Evolutionary conservation across 352 stramenopile species (phyloP), one percentile per base, ranked within the genome.

Genomic region (Phytopythium boreale): DNA sequence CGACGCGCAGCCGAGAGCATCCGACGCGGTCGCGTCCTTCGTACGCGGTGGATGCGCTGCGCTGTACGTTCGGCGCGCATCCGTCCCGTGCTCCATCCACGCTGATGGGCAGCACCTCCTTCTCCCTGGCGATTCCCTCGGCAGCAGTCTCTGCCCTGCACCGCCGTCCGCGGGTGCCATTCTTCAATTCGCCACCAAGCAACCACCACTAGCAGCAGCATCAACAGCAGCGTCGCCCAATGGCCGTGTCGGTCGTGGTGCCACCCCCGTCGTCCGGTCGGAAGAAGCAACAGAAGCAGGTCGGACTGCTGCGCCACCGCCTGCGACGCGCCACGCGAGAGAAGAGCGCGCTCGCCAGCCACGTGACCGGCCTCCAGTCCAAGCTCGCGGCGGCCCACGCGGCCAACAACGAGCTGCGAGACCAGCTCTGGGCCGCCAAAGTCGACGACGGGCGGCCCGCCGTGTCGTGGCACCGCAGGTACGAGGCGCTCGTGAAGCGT

Each of bases 281-380:
- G 26, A 37, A 24, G 49, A 56, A 56, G 47, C 47, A 53, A 12
- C 47, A 53, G 49, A 56, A 56, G 49, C 49, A 56, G 49, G 26
- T 56, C 26, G 49, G 49, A 27, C 49, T 56, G 14, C 6, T 56
- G 49, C 49, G 6, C 49, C 49, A 56, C 26, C 26, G 49, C 26
- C 49, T 56, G 3, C 49, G 26, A 20, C 26, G 49, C 26, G 49
- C 49, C 49, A 24, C 49, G 2, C 26, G 49, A 8, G 49, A 56
- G 26, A 56, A 56, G 49, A 34, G 26, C 26, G 49, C 27, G 49
- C 24, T 37, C 26, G 7, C 2, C 15, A 39, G 14, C 26, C 49
- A 20, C 26, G 49, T 31, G 6, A 8, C 1, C 14, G 17, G 12
- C 10, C 49, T 56, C 14, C 26, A 37, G 26, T 19, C 49, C 26